These are phyloP conservation scores for Orbilia javanica DNA, from an alignment of 2,329 filamentous ascomycete genomes.

Conservation along the genomic window DNA sequence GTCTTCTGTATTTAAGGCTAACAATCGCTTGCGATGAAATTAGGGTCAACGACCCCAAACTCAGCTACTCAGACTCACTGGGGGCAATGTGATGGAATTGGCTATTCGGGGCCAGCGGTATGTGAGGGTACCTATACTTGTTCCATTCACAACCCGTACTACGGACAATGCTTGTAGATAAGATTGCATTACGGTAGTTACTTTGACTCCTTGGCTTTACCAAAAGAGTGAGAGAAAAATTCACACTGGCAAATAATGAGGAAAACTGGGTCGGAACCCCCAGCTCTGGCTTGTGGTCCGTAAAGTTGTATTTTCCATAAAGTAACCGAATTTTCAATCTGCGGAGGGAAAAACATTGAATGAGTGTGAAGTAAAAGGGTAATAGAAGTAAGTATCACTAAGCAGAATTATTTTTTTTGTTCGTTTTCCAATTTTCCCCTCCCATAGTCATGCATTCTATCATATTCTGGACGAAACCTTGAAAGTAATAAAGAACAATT, in stretches of 20 bases:
- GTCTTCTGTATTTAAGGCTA: neutral
- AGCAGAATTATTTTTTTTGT: no score
- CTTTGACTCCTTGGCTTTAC: no score
- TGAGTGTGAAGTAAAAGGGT: neutral
- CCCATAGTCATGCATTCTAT: neutral
- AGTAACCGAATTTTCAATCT: neutral
- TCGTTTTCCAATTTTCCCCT: neutral
- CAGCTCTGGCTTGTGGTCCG: neutral
- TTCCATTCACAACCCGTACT: constrained; percentile 59
- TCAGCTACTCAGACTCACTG: constrained; percentile 21
- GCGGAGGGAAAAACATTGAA: neutral
- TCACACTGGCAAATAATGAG: no score
- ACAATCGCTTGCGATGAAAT: neutral
- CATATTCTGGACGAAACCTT: neutral
- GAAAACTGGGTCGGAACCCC: no score
- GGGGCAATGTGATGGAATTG: constrained; percentile 51
- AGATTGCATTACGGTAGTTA: no score
- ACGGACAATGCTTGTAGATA: constrained; percentile 61
- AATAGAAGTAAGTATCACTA: neutral
- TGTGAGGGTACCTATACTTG: constrained; percentile 59
- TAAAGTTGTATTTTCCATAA: neutral
- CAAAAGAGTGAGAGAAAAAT: no score
- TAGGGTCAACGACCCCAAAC: neutral
- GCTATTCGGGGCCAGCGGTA: constrained; percentile 57
- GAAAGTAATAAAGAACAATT: constrained; percentile 7